These are phyloP conservation scores for Mortierella sp. DNA, from an alignment of 371 early-diverging fungal species.

Conservation along the genomic window DNA sequence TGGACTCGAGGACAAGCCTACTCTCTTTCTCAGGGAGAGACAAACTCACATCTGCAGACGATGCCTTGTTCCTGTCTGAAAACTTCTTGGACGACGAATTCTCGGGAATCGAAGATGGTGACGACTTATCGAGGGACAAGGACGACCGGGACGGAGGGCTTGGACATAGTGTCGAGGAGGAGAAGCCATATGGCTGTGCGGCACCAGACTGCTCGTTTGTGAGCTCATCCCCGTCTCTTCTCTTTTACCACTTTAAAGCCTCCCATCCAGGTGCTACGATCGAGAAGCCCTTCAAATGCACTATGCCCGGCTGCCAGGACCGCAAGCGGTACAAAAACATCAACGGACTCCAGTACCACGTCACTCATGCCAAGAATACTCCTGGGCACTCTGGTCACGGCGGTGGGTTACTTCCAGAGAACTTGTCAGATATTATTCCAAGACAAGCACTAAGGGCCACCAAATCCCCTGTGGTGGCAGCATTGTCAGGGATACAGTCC, in stretches of 20 bases:
- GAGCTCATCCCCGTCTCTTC: constrained; percentile 66
- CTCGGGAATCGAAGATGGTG: constrained; percentile 5
- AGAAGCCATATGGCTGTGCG: constrained; percentile 79
- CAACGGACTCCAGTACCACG: constrained; percentile 95
- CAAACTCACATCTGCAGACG: constrained; percentile 11
- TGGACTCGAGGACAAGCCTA: neutral
- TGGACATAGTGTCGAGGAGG: constrained; percentile 52
- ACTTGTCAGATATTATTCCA: neutral
- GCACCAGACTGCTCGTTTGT: constrained; percentile 67
- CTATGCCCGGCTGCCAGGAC: constrained; percentile 77
- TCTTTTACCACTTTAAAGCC: constrained; percentile 76
- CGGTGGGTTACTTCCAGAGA: neutral
- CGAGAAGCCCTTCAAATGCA: constrained; percentile 82
- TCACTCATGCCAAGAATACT: constrained; percentile 80
- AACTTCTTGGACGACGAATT: constrained; percentile 1
- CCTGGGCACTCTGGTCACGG: constrained; percentile 52
- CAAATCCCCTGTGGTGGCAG: neutral
- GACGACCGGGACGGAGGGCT: constrained; percentile 13
- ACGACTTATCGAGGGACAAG: constrained; percentile 2
- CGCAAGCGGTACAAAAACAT: constrained; percentile 93
- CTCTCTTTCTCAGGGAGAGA: constrained; percentile 3
- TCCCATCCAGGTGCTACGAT: constrained; percentile 60
- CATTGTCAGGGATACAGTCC: neutral
- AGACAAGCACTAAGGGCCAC: neutral
- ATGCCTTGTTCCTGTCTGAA: neutral